Conservation (phyloP, 2,329 filamentous ascomycete genomes). For the Alternaria novae-zelandiae region DNA sequence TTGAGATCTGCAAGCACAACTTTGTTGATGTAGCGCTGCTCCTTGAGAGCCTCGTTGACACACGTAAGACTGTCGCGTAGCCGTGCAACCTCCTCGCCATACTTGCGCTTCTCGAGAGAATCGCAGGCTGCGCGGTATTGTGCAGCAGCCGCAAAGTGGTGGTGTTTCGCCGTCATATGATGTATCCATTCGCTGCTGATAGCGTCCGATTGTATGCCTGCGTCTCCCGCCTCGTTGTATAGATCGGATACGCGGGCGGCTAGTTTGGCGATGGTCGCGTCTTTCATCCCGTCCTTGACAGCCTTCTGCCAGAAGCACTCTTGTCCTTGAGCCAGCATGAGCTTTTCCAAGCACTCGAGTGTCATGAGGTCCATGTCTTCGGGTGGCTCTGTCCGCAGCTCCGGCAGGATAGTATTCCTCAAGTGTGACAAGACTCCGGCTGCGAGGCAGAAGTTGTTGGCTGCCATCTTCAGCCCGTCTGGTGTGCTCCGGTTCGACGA, state of each 20-base stretch:
- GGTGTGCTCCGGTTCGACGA: slow-evolving; percentile 76
- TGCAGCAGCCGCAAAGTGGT: slow-evolving; percentile 94
- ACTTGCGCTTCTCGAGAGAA: slow-evolving; percentile 89
- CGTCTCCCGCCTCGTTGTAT: slow-evolving; percentile 83
- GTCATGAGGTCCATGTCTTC: slow-evolving; percentile 96
- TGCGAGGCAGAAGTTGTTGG: slow-evolving; percentile 86
- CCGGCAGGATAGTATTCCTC: slow-evolving; percentile 76
- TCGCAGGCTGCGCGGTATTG: slow-evolving; percentile 92
- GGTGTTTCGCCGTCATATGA: slow-evolving; percentile 94
- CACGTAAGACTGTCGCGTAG: slow-evolving; percentile 82
- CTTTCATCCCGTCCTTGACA: slow-evolving; percentile 91
- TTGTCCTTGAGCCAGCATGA: slow-evolving; percentile 90
- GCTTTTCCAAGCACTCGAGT: slow-evolving; percentile 78
- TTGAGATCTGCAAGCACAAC: slow-evolving; percentile 82
- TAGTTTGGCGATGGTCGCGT: slow-evolving; percentile 88
- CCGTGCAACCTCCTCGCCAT: slow-evolving; percentile 92
- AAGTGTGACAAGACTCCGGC: slow-evolving; percentile 85
- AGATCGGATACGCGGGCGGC: slow-evolving; percentile 90
- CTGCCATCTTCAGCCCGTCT: slow-evolving; percentile 85
- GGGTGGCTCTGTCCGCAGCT: slow-evolving; percentile 81
- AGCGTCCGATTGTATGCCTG: slow-evolving; percentile 84
- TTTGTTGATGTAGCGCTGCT: slow-evolving; percentile 81
- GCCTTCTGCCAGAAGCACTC: slow-evolving; percentile 99
- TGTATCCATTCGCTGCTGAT: slow-evolving; percentile 97
- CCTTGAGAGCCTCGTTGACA: slow-evolving; percentile 84